Base-by-base conservation (phyloP, 169 alveolate species). In the Plasmodium knowlesi region DNA sequence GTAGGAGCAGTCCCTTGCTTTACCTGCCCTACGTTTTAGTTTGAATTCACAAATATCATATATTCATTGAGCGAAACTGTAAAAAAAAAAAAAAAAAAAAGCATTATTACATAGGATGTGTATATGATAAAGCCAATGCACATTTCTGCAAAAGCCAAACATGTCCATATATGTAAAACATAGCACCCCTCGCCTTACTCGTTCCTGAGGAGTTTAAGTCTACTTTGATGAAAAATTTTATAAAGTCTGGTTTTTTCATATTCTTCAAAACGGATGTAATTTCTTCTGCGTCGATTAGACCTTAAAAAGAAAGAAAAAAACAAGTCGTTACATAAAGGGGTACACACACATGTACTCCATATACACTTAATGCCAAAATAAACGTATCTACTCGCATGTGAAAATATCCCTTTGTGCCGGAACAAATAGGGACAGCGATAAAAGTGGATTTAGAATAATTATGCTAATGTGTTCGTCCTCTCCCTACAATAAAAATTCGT, bases 161-260 rank as follows among this genome's bases (percentile, higher is more conserved):
- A 41, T 32, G 16, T 12, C 34, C 39, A 85, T 73, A 73, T 28
- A 85, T 50, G n/a, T 16, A 19, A 50, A 41, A 32, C 16, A 50
- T 73, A 46, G 16, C 50, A 37, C 22, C 54, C 10, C 54, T n/a
- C 32, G 54, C 30, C 80, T 19, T 85, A 85, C 93, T 85, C 41
- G 93, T 85, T 85, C 93, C 93, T 19, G 93, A 85, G 19, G 93
- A 85, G 41, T 85, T 61, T n/a, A 53, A 85, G 41, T 85, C 93
- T 30, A 85, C 93, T 46, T 53, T 74, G 28, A 57, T 74, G 78
- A 85, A 85, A 74, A 85, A 88, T 53, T 61, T 88, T 57, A 88
- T 25, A 79, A 88, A 88, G 46, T 88, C 88, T 37, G 54, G 41
- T 37, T 88, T 79, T 78, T 88, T 88, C 94, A 88, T 88, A 78